phyloP scores from a whole-genome alignment of 768 basidiomycete species.

The Boletus reticuloceps region DNA sequence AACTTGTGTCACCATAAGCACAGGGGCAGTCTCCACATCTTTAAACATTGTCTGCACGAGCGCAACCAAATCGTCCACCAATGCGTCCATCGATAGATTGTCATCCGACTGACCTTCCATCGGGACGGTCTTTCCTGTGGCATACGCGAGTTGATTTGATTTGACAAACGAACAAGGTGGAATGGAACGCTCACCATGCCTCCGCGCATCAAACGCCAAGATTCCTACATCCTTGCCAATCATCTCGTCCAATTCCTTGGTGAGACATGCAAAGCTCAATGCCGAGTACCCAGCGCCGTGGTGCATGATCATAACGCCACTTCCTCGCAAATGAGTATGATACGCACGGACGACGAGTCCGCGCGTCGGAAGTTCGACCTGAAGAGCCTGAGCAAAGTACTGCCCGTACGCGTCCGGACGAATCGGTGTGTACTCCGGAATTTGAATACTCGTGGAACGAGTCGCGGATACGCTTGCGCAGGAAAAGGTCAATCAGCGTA shows the following conservation, averaged over 20 bases:
- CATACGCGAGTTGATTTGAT: background rate
- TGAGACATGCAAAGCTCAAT: constrained; percentile 85
- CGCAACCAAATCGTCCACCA: constrained; percentile 72
- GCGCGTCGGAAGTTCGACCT: constrained; percentile 63
- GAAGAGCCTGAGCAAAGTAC: constrained; percentile 78
- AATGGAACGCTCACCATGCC: constrained; percentile 66
- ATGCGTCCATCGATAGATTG: constrained; percentile 62
- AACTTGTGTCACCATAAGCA: constrained; percentile 55
- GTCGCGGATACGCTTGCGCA: constrained; percentile 27
- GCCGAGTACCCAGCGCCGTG: constrained; percentile 95
- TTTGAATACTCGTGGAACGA: constrained; percentile 39
- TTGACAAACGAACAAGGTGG: background rate
- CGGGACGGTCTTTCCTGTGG: constrained; percentile 26
- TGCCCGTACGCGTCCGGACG: constrained; percentile 53
- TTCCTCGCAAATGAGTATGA: constrained; percentile 64
- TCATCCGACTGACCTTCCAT: constrained; percentile 22
- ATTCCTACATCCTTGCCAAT: constrained; percentile 77
- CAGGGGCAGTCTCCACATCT: constrained; percentile 58
- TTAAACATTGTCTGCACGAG: constrained; percentile 71
- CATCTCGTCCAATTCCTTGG: constrained; percentile 66
- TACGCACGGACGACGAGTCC: constrained; percentile 76
- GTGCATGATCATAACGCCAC: constrained; percentile 84
- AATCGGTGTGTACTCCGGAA: constrained; percentile 70
- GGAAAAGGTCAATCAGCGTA: constrained; percentile 16
- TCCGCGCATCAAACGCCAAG: constrained; percentile 76